These are phyloP conservation scores for Solanum peruvianum DNA, from an alignment of 257 asterid genomes.

Conservation along the genomic window DNA sequence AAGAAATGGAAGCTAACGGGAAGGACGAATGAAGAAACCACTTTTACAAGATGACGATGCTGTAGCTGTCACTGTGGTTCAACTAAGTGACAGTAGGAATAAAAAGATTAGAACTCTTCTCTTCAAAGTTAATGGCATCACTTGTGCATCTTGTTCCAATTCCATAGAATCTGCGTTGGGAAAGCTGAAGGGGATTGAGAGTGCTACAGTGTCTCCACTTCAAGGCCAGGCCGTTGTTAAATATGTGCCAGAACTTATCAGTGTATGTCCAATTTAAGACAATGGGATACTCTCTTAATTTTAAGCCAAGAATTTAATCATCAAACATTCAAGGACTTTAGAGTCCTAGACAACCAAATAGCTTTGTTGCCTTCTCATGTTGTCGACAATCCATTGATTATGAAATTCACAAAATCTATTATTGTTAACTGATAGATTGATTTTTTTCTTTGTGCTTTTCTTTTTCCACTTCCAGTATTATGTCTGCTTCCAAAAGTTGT, in stretches of 20 bases:
- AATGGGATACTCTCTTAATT: neutral
- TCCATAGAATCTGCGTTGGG: conserved; percentile 76
- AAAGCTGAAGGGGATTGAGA: conserved; percentile 55
- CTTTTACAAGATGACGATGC: conserved; percentile 48
- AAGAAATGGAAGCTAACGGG: conserved; percentile 56
- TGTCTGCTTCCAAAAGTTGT: neutral
- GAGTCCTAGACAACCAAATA: neutral
- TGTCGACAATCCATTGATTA: neutral
- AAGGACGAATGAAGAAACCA: conserved; percentile 53
- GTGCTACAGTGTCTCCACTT: conserved; percentile 68
- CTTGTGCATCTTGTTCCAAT: conserved; percentile 81
- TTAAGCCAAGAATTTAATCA: neutral
- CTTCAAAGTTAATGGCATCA: conserved; percentile 73
- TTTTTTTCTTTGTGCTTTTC: neutral
- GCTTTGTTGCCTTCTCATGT: neutral
- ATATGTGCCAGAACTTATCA: conserved; percentile 53
- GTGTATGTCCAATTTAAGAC: conserved; percentile 36
- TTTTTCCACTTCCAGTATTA: neutral
- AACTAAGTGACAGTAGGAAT: conserved; percentile 10
- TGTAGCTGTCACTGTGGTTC: conserved; percentile 26
- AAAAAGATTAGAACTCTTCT: conserved; percentile 58
- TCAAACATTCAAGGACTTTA: neutral
- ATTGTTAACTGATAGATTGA: neutral
- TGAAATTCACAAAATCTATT: neutral
- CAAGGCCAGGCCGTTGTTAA: conserved; percentile 95